These are phyloP conservation scores for Chalaropsis thielavioides DNA, from an alignment of 2,329 filamentous ascomycete species.

Conservation along the genomic window DNA sequence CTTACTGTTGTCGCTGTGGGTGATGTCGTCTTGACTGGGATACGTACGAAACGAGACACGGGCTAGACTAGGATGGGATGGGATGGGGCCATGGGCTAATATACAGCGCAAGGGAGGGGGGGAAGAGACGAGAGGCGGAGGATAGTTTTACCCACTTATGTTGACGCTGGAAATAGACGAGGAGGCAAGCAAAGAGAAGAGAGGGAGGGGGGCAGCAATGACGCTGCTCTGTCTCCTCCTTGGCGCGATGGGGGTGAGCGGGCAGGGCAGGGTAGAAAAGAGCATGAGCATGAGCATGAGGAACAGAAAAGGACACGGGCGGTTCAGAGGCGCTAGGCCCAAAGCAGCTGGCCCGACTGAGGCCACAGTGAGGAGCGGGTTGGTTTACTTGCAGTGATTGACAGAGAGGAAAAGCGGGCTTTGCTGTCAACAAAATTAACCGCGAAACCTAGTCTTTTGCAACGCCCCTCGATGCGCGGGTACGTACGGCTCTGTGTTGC, in stretches of 20 bases:
- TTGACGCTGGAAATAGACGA: neutral
- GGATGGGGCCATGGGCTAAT: neutral
- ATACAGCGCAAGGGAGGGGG: no score
- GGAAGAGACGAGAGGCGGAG: no score
- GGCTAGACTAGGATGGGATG: neutral
- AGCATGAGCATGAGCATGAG: neutral
- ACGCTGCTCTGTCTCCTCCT: neutral
- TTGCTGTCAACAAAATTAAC: neutral
- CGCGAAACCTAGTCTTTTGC: neutral
- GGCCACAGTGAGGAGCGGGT: neutral
- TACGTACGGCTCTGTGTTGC: no score
- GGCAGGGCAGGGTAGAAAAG: no score
- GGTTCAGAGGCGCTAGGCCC: neutral
- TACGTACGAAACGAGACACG: neutral
- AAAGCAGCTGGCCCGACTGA: conserved; percentile 1
- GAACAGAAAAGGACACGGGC: neutral
- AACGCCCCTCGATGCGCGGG: neutral
- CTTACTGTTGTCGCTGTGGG: no score
- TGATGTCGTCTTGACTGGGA: neutral
- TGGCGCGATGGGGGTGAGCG: no score
- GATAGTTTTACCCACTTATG: neutral
- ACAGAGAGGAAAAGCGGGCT: neutral
- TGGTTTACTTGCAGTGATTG: neutral
- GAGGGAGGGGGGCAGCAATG: neutral
- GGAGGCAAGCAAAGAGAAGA: neutral